Conservation (phyloP, 2,329 filamentous ascomycete genomes). For the Stagonosporopsis rhizophila region DNA sequence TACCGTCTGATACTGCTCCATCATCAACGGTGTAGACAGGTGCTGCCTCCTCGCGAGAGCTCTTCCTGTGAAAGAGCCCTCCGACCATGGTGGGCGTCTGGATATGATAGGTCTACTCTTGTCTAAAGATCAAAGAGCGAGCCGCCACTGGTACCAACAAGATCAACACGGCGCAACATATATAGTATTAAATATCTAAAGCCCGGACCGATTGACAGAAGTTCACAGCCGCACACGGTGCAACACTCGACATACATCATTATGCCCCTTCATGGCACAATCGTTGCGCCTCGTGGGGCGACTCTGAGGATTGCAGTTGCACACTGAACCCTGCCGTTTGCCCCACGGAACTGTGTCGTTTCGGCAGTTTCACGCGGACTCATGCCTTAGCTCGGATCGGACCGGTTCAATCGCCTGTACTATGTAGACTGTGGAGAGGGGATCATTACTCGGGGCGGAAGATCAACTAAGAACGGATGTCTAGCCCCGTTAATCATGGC, state of each 20-base stretch:
- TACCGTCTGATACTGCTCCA: constrained; percentile 45
- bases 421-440: constrained; percentile 3
- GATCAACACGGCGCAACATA: background rate
- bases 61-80: constrained; percentile 7
- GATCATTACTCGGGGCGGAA: background rate
- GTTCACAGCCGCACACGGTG: background rate
- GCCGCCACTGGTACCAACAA: background rate
- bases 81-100: constrained; percentile 3
- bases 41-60: background rate
- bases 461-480: background rate
- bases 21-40: constrained; percentile 1
- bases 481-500: background rate
- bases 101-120: background rate
- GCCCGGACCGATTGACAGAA: background rate
- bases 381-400: constrained; percentile 4
- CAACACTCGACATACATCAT: constrained; percentile 7
- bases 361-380: background rate
- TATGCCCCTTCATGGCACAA: constrained; percentile 15
- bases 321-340: constrained; percentile 3
- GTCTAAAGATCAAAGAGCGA: background rate
- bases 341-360: background rate
- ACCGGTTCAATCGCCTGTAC: background rate
- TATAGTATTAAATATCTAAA: background rate
- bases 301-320: background rate
- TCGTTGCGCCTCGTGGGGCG: constrained; percentile 10